Percentiles rank a stretch among this genome's conserved stretches.
Conservation (phyloP, 257 asterid genomes). For the Nicotiana benthamiana region DNA sequence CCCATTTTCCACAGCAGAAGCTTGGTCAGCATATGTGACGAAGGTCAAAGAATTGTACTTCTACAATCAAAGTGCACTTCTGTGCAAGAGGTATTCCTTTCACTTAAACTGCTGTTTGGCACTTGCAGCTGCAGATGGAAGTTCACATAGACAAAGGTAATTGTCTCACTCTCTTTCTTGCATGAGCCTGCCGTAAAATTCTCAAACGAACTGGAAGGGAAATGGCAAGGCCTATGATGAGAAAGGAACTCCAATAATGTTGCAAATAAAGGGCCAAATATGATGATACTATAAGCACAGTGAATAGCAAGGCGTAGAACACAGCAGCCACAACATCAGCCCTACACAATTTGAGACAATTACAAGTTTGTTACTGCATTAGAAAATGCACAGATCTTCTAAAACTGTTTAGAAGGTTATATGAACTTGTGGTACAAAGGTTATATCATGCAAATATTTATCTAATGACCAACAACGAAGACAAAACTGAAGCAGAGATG, state of each 20-base stretch:
- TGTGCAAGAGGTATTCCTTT: slow-evolving; percentile 9
- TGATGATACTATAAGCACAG: slow-evolving; percentile 44
- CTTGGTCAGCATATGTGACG: not conserved
- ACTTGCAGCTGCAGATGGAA: not conserved
- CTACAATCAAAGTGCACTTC: not conserved
- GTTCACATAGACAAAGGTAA: slow-evolving; percentile 48
- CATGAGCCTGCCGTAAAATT: slow-evolving; percentile 43
- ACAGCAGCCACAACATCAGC: slow-evolving; percentile 52
- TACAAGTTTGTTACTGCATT: not conserved
- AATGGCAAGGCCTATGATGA: slow-evolving; percentile 39
- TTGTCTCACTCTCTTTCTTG: slow-evolving; percentile 61
- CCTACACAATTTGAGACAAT: slow-evolving; percentile 35
- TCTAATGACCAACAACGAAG: not conserved
- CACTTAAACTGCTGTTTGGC: not conserved
- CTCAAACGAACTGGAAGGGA: slow-evolving; percentile 50
- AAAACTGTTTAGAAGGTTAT: not conserved
- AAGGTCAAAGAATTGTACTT: not conserved
- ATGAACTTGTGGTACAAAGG: not conserved
- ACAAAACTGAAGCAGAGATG: not conserved
- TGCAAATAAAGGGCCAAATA: slow-evolving; percentile 46
- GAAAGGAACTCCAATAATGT: slow-evolving; percentile 48
- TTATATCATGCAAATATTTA: not conserved
- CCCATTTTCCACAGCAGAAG: not conserved
- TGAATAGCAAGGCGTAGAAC: slow-evolving; percentile 37
- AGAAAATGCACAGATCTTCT: not conserved